Base-by-base conservation (phyloP, 495 filamentous ascomycete species). In the Xylaria longipes region DNA sequence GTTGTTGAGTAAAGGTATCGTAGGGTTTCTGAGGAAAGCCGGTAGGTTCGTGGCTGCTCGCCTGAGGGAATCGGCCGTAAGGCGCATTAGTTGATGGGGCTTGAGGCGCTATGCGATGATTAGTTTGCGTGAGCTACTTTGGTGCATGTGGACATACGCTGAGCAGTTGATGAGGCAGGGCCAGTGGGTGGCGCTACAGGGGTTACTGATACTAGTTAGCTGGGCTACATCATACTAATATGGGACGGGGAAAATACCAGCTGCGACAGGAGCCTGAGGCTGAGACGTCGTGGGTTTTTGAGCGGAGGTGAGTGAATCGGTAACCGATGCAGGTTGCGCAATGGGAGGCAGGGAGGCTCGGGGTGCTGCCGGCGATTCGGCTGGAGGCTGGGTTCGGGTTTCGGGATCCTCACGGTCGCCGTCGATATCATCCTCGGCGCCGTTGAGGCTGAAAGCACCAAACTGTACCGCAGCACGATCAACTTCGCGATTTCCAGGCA, bases 401-500 rank as follows among this genome's bases (percentile, higher is more conserved):
- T 98, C 97, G 45, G 95, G 89, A 76, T 98, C 94, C 80, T 99
- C 96, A 52, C 94, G 89, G 76, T 98, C 94, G 74, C 94, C 93
- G 78, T 98, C 96, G 71, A 97, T 92, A 74, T 97, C 96, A 25
- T 93, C 87, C 65, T 91, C 87, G 15, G 86, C 79, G 68, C 91
- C 96, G 79, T 94, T 95, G 75, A 98, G 80, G 69, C 92, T 95
- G 87, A 99, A 93, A 78, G 93, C 97, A 64, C 96, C 96, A 81
- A 99, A 99, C 78, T 98, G 97, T 52, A 99, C 94, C n/a, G 94
- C 91, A 61, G 95, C 88, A 65, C 94, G 91, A 78, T 97, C 94
- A 11, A 99, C 93, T 48, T 94, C 94, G 75, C 97, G 94, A 81
- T 98, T 97, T n/a, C 94, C 94, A 39, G 96, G 96, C 96, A 99